Evolutionary conservation across 257 asterid genomes (phyloP), one percentile per base, ranked within the genome.

Genomic region (Ajuga chamaepitys): DNA sequence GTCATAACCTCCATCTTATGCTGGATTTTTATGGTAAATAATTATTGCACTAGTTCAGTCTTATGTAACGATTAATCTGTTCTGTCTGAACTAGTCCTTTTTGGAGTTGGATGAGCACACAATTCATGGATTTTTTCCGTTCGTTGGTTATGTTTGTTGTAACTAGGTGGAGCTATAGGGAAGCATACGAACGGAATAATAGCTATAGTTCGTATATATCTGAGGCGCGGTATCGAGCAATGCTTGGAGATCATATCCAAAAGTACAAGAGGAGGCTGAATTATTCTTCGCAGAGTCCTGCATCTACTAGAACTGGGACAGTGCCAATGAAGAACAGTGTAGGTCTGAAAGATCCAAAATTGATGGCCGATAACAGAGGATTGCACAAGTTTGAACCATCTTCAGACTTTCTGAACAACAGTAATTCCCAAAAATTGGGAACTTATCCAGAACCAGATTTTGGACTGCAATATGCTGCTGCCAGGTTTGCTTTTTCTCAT

Each of bases 221-320:
- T 1, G 99, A 94, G 82, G 95, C 88, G 72, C 77, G 75, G 44
- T 94, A 94, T 71, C 76, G 97, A 67, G 83, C 93, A 53, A 94
- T 94, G 99, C 93, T 94, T 54, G 99, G 96, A 46, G 97, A 94
- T 76, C 99, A 94, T 70, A 68, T 94, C 44, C 88, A 83, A 61
- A 90, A 88, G 80, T 94, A 88, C 48, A 94, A 83, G 75, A 83
- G 95, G 88, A 82, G 95, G 82, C 58, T 32, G 30, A 83, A 78
- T 68, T 81, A 82, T 64, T 68, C 91, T 26, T 76, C 95, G 26
- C 85, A 86, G 75, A n/a, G n/a, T n/a, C n/a, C n/a, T n/a, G n/a
- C n/a, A n/a, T n/a, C n/a, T n/a, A n/a, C n/a, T n/a, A n/a, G n/a
- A n/a, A n/a, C n/a, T n/a, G n/a, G n/a, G n/a, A n/a, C n/a, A n/a